Percentiles rank a stretch among this genome's conserved stretches.
Evolutionary conservation across 2,329 filamentous ascomycete species (phyloP).

Genomic region (Aspergillus tamarii): DNA sequence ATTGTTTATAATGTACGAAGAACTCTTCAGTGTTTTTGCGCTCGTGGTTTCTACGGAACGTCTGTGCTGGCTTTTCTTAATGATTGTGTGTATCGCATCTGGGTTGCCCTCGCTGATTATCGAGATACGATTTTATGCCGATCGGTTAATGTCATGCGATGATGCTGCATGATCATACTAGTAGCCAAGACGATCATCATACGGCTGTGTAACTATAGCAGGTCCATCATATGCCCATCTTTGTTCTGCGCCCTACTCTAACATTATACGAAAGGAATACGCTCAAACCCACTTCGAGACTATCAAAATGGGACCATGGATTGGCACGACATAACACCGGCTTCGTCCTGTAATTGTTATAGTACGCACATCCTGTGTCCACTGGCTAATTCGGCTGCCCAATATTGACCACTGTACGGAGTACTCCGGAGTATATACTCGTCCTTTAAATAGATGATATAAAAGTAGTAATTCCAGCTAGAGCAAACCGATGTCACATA

Average conservation of each 20-base stretch:
- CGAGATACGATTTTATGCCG: background rate
- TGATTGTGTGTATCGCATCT: background rate
- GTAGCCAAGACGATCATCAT: background rate
- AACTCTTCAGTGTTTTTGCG: too few relatives aligned
- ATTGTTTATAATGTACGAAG: too few relatives aligned
- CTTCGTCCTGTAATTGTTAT: background rate
- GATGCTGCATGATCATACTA: background rate
- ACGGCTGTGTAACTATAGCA: background rate
- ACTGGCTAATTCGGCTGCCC: background rate
- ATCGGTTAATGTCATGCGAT: conserved; percentile 5
- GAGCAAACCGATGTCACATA: background rate
- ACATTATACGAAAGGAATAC: conserved; percentile 2
- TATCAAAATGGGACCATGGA: background rate
- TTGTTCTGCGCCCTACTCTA: background rate
- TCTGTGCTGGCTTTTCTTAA: background rate
- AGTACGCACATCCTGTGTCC: background rate
- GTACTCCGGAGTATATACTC: background rate
- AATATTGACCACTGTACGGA: background rate
- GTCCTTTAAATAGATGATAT: background rate
- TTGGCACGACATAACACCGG: too few relatives aligned
- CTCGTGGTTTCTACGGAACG: background rate
- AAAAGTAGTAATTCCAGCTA: background rate
- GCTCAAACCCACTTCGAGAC: background rate
- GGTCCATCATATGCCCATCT: background rate
- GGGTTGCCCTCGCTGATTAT: background rate